A percentile compares a stretch with the other conserved stretches of the same genome.
Conservation (phyloP, 306 rosid genomes). For the Vigna mungo region DNA sequence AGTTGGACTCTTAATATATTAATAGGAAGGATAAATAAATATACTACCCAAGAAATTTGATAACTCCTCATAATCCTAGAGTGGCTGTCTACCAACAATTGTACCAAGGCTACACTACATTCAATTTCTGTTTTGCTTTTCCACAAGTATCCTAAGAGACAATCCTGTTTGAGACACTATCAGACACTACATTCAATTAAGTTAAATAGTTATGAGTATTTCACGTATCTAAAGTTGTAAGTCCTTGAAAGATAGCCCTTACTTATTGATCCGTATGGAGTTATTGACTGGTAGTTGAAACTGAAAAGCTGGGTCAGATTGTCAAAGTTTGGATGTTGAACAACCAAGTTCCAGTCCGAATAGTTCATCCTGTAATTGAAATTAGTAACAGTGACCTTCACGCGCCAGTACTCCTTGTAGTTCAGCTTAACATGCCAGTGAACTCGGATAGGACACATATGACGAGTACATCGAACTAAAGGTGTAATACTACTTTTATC, state of each 20-base stretch:
- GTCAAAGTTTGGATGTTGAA: conserved; percentile 93
- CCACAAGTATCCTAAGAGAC: too few relatives aligned
- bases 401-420: conserved; percentile 91
- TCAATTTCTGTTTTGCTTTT: too few relatives aligned
- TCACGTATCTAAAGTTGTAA: neutral
- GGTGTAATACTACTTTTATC: conserved; percentile 53
- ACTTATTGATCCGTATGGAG: conserved; percentile 80
- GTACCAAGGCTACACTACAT: neutral
- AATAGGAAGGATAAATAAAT: neutral
- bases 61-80: neutral
- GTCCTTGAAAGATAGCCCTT: conserved; percentile 46
- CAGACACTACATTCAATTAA: conserved; percentile 7
- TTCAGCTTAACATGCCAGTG: conserved; percentile 92
- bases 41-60: conserved; percentile 3
- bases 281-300: conserved; percentile 74
- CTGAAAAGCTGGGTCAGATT: conserved; percentile 86
- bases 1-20: neutral
- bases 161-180: too few relatives aligned
- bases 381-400: conserved; percentile 82
- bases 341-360: conserved; percentile 82
- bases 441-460: conserved; percentile 90
- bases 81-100: neutral
- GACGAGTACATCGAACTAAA: conserved; percentile 78
- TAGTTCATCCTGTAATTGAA: conserved; percentile 84
- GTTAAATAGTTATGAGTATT: conserved; percentile 2